These are phyloP conservation scores for Ceratocystis lukuohia DNA, from an alignment of 2,329 filamentous ascomycete species.

Conservation along the genomic window DNA sequence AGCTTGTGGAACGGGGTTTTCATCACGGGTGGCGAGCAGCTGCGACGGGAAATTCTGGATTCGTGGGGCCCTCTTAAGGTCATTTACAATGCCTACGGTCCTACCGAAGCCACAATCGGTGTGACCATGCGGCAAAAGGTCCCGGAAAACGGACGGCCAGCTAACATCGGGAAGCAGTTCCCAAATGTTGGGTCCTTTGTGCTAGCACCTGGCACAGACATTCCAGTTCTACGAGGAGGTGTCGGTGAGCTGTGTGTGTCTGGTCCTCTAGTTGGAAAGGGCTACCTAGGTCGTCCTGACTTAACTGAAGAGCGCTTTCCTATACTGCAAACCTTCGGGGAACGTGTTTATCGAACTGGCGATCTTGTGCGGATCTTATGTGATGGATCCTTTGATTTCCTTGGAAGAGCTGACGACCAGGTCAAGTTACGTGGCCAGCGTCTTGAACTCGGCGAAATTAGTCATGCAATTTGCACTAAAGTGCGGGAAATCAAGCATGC, in stretches of 20 bases:
- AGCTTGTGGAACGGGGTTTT: conserved; percentile 71
- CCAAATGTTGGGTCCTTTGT: conserved; percentile 79
- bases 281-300: conserved; percentile 70
- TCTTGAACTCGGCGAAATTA: conserved; percentile 83
- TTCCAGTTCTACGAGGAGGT: conserved; percentile 61
- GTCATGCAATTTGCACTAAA: conserved; percentile 58
- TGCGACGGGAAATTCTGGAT: conserved; percentile 81
- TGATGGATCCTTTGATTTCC: conserved; percentile 73
- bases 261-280: conserved; percentile 74
- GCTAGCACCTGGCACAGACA: conserved; percentile 52
- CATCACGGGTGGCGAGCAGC: conserved; percentile 78
- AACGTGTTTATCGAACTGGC: conserved; percentile 71
- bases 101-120: conserved; percentile 85
- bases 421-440: conserved; percentile 83
- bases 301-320: conserved; percentile 69
- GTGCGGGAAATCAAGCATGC: conserved; percentile 50
- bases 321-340: conserved; percentile 39
- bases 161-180: conserved; percentile 80
- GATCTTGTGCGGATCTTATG: conserved; percentile 72
- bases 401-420: conserved; percentile 80
- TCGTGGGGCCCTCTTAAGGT: conserved; percentile 66
- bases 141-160: conserved; percentile 60
- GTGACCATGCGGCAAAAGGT: conserved; percentile 82
- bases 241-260: conserved; percentile 83
- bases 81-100: conserved; percentile 87